A percentile compares a stretch with the other conserved stretches of the same genome.
phyloP scores from a whole-genome alignment of 192 early-diverging fungal genomes.

The Mortierella antarctica region DNA sequence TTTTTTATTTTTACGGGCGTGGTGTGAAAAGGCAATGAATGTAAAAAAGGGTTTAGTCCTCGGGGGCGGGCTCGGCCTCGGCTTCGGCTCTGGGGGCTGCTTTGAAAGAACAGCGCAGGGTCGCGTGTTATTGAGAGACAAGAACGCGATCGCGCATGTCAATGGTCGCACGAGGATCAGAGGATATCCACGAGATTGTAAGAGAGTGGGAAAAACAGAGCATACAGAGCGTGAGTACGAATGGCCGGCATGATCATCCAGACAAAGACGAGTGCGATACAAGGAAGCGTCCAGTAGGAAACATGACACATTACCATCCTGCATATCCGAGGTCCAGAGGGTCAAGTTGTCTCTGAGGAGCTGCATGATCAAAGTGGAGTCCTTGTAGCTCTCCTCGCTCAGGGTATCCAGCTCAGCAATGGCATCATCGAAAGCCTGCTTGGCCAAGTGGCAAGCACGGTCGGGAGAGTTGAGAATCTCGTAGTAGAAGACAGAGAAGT shows the following conservation, averaged over 20 bases:
- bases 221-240: background rate
- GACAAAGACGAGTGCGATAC: background rate
- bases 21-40: background rate
- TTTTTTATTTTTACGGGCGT: background rate
- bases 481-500: constrained; percentile 99
- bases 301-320: constrained; percentile 33
- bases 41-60: constrained; percentile 24
- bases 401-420: constrained; percentile 99
- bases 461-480: constrained; percentile 99
- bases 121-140: background rate
- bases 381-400: constrained; percentile 98
- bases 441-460: constrained; percentile 95
- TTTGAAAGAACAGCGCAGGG: background rate
- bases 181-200: background rate
- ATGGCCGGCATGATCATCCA: background rate
- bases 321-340: constrained; percentile 95
- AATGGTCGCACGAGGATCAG: background rate
- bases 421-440: constrained; percentile 98
- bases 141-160: background rate
- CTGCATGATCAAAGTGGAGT: constrained; percentile 95
- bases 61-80: constrained; percentile 36
- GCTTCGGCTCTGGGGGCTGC: constrained; percentile 33
- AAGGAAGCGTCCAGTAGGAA: background rate
- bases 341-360: constrained; percentile 98
- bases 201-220: background rate